These are phyloP conservation scores for Camptophora hylomeconis DNA, from an alignment of 2,329 filamentous ascomycete genomes.

Conservation along the genomic window DNA sequence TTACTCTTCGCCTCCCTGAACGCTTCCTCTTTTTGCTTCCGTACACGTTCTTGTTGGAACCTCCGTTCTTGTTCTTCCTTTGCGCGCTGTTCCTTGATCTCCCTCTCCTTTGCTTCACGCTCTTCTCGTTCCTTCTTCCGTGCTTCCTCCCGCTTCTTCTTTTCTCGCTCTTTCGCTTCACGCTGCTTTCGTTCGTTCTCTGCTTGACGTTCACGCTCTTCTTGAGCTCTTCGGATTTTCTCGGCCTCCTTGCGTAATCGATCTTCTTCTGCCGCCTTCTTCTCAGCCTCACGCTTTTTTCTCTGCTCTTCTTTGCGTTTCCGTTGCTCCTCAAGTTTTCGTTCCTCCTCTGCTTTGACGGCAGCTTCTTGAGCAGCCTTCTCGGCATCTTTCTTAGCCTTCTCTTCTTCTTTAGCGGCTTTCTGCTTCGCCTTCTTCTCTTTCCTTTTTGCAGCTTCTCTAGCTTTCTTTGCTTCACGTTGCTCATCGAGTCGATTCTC, in stretches of 20 bases:
- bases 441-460: slow-evolving; percentile 89
- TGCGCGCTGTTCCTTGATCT: slow-evolving; percentile 54
- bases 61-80: slow-evolving; percentile 50
- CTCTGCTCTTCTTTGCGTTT: slow-evolving; percentile 79
- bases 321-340: slow-evolving; percentile 66
- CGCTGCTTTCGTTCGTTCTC: slow-evolving; percentile 74
- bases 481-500: slow-evolving; percentile 64
- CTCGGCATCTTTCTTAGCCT: slow-evolving; percentile 74
- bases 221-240: slow-evolving; percentile 61
- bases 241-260: slow-evolving; percentile 74
- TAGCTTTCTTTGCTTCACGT: slow-evolving; percentile 82
- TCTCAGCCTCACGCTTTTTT: slow-evolving; percentile 81
- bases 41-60: slow-evolving; percentile 31
- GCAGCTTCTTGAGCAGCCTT: slow-evolving; percentile 78
- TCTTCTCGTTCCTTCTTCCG: slow-evolving; percentile 67
- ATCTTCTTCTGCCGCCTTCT: slow-evolving; percentile 82
- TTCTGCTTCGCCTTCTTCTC: slow-evolving; percentile 86
- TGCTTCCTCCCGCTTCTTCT: slow-evolving; percentile 55
- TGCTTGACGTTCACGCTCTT: slow-evolving; percentile 74
- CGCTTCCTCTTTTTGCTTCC: slow-evolving; percentile 45
- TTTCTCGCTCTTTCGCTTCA: slow-evolving; percentile 68
- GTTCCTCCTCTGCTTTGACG: slow-evolving; percentile 60
- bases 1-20: slow-evolving; percentile 31
- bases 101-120: slow-evolving; percentile 51
- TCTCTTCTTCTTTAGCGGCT: slow-evolving; percentile 79